A percentile compares a stretch with the other conserved stretches of the same genome.
Conservation (phyloP, 139 green algal species). For the Axilococcus clingmanii region DNA sequence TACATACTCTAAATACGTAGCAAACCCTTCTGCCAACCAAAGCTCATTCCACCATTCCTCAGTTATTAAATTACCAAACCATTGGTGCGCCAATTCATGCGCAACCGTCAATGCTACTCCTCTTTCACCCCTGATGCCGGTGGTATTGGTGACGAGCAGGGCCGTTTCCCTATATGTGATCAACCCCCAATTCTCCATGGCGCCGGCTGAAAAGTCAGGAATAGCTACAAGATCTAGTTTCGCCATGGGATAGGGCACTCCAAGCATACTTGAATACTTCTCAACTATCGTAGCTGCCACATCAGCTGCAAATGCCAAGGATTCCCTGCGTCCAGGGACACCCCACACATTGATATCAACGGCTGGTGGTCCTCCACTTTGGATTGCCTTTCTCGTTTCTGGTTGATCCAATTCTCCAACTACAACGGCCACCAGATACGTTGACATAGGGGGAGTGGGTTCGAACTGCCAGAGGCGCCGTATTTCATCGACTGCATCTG, state of each 20-base stretch:
- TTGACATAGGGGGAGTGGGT: constrained; percentile 63
- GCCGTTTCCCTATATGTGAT: constrained; percentile 63
- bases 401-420: constrained; percentile 1
- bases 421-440: constrained; percentile 60
- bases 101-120: constrained; percentile 57
- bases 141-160: constrained; percentile 49
- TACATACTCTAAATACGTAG: constrained; percentile 70
- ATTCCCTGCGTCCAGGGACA: constrained; percentile 35
- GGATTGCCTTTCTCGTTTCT: background rate
- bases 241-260: constrained; percentile 53
- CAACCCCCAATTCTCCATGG: constrained; percentile 96
- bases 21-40: constrained; percentile 90
- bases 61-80: constrained; percentile 84
- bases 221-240: constrained; percentile 89
- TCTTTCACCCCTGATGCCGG: constrained; percentile 10
- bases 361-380: background rate
- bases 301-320: constrained; percentile 23
- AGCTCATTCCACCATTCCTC: constrained; percentile 76
- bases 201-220: constrained; percentile 78
- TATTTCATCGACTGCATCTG: too few species aligned
- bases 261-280: constrained; percentile 33
- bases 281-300: constrained; percentile 25
- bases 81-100: constrained; percentile 78
- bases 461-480: constrained; percentile 27
- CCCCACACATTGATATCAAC: constrained; percentile 45